Base-by-base conservation (phyloP, 257 asterid species). In the Solanum paucissectum region DNA sequence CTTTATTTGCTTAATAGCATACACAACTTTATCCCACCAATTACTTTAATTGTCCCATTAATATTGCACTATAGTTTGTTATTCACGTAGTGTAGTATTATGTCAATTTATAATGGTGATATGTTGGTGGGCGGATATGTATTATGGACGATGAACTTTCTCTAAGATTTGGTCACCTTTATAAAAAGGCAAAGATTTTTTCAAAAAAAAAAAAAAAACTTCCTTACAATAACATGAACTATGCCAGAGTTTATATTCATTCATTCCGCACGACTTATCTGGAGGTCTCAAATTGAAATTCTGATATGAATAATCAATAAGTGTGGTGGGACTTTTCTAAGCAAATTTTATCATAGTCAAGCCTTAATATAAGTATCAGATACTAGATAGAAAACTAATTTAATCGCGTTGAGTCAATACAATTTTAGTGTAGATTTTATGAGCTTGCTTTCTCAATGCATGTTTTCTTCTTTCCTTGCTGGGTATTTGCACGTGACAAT, bases 211-310 rank as follows among this genome's bases (percentile, higher is more conserved):
- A 8, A 72, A 4, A 16, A 0, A n/a, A n/a, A n/a, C n/a, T n/a
- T n/a, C n/a, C 79, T 33, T 72, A 8, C 3, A 14, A 32, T 36
- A 60, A 60, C 29, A 60, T 23, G 6, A 60, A 60, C 13, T 23
- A 7, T 55, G 0, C 0, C 3, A 52, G 1, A 16, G 7, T 1
- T 52, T 18, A 52, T 18, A 18, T 18, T 52, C 9, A 52, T 68
- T 68, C 1, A 13, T 29, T 6, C 3, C 0, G 0, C 7, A 46
- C 6, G 1, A 46, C 2, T 68, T 0, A 68, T 5, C 7, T 0
- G 5, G 5, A 58, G 25, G 12, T 60, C n/a, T 60, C 12, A 9
- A 60, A 0, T 55, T 18, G 0, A 58, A 58, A 62, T 62, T 9
- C 0, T n/a, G 0, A 16, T 32, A 69, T 32, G 6, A 69, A 69